Conservation (phyloP, 78 protist genomes). For the slime mould (Dictyostelium discoideum) region DNA sequence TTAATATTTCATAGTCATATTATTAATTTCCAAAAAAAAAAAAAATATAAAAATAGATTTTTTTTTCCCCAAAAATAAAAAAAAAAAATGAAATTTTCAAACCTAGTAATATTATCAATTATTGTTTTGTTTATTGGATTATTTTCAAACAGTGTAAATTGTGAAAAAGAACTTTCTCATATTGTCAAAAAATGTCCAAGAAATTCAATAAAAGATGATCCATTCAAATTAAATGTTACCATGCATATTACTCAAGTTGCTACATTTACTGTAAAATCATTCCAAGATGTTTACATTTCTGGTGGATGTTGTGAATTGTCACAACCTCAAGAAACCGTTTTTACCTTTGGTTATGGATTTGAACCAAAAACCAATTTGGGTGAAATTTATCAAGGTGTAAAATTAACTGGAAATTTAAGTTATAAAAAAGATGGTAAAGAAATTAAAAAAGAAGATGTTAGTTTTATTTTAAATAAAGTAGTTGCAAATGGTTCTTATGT, state of each 20-base stretch:
- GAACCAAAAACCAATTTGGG: background rate
- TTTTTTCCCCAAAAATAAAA: background rate
- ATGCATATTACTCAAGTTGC: background rate
- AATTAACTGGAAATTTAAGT: background rate
- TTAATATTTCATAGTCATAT: background rate
- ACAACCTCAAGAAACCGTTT: background rate
- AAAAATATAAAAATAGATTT: background rate
- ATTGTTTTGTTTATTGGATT: background rate
- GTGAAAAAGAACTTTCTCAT: background rate
- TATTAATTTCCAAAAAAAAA: background rate
- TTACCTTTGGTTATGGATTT: background rate
- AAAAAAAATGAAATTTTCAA: background rate
- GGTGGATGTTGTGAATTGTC: background rate
- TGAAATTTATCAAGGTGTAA: background rate
- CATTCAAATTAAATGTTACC: background rate
- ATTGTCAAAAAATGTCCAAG: background rate
- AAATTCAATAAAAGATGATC: background rate
- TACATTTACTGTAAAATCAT: background rate
- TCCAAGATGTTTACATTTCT: background rate
- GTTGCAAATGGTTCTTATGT: background rate
- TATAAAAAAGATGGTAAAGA: background rate
- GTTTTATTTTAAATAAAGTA: background rate
- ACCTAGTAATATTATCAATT: background rate
- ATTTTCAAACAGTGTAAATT: background rate
- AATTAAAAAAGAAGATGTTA: background rate